phyloP scores from a whole-genome alignment of 108 stramenopile species.

The Cyclotella sp. region DNA sequence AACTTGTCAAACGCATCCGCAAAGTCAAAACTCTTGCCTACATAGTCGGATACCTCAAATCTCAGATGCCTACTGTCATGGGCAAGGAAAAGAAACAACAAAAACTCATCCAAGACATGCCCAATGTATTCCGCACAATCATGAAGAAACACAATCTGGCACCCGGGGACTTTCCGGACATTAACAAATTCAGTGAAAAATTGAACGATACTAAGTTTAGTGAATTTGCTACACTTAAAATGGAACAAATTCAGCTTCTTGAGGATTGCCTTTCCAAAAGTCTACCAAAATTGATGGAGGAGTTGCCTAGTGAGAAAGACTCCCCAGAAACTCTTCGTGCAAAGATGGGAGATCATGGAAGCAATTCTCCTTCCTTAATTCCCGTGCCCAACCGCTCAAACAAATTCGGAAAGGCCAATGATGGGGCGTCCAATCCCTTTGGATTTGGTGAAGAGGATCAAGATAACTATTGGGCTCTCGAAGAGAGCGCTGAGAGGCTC shows the following conservation, averaged over 20 bases:
- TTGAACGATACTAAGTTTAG: conserved; percentile 81
- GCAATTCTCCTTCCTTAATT: conserved; percentile 1
- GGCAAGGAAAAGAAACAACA: conserved; percentile 98
- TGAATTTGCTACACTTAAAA: conserved; percentile 65
- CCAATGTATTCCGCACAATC: conserved; percentile 92
- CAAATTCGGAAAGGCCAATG: conserved; percentile 73
- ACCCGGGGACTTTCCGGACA: conserved; percentile 88
- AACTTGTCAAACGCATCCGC: conserved; percentile 97
- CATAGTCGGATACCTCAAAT: conserved; percentile 93
- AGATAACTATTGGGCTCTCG: conserved; percentile 87
- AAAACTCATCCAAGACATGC: conserved; percentile 92
- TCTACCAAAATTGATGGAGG: conserved; percentile 74
- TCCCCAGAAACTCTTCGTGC: conserved; percentile 77
- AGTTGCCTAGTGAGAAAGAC: conserved; percentile 86
- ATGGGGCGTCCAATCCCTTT: conserved; percentile 76
- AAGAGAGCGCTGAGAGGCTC: conserved; percentile 84
- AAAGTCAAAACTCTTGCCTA: conserved; percentile 95
- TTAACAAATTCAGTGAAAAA: conserved; percentile 81
- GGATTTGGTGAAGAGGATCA: conserved; percentile 69
- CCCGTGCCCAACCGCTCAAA: conserved; percentile 68
- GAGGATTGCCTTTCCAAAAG: conserved; percentile 53
- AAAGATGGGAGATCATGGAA: conserved; percentile 57
- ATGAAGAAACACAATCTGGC: conserved; percentile 93
- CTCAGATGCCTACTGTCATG: conserved; percentile 96
- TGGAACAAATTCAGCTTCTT: conserved; percentile 52